Evolutionary conservation across 177 flowering plant species (phyloP).

Genomic region (Vitis hybrid): DNA sequence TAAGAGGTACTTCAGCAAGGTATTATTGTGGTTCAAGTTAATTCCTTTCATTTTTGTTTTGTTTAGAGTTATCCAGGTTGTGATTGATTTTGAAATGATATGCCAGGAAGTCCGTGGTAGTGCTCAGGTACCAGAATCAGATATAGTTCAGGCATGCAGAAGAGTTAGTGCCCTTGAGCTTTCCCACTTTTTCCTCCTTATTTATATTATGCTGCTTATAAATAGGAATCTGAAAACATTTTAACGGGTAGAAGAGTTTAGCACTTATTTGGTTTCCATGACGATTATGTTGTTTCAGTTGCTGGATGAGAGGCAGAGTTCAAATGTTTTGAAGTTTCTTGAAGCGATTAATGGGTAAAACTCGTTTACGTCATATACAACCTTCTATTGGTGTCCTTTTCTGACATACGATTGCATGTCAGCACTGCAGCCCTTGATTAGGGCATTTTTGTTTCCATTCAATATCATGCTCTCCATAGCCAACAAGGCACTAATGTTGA

Average conservation of each 20-base stretch:
- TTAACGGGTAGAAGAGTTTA: background rate
- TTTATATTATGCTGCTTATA: background rate
- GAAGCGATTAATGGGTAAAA: constrained; percentile 81
- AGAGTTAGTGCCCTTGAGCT: constrained; percentile 51
- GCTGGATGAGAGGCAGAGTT: constrained; percentile 79
- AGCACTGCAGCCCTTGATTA: too few relatives aligned
- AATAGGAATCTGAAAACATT: background rate
- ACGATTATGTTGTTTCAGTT: constrained; percentile 44
- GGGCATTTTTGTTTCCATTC: background rate
- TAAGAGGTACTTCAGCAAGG: constrained; percentile 90
- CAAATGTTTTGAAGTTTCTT: constrained; percentile 76
- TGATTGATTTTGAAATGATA: background rate
- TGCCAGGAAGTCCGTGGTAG: constrained; percentile 84
- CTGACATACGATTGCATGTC: too few relatives aligned
- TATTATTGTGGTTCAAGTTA: constrained; percentile 20
- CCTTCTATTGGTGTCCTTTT: background rate
- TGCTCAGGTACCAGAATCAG: constrained; percentile 77
- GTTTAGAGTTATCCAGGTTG: background rate
- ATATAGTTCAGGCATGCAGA: constrained; percentile 83
- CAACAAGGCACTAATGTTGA: too few relatives aligned
- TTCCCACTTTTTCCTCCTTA: background rate
- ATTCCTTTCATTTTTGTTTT: background rate
- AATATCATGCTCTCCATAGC: too few relatives aligned
- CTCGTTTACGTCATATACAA: background rate
- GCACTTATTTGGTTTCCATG: constrained; percentile 10